Evolutionary conservation across 1,284 basidiomycete genomes (phyloP).

Genomic region (Puccinia polysora): DNA sequence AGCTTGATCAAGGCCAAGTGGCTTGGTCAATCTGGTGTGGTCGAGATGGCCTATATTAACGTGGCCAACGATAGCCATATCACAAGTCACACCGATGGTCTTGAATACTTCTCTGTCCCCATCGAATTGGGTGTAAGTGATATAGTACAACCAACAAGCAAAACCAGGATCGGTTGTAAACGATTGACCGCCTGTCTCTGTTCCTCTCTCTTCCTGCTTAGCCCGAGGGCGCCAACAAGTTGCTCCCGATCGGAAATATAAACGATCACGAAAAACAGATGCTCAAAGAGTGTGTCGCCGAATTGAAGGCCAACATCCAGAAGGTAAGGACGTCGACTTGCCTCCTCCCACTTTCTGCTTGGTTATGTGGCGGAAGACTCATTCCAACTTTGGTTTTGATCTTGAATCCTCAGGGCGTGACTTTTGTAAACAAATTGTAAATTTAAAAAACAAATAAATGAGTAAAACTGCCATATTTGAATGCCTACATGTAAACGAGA

Average conservation of each 20-base stretch:
- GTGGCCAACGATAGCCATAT: constrained; percentile 36
- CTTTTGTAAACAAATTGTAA: constrained; percentile 40
- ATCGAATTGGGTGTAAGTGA: constrained; percentile 76
- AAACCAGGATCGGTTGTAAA: neutral
- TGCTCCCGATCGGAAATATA: constrained; percentile 31
- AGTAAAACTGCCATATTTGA: no score
- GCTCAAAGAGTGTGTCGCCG: constrained; percentile 35
- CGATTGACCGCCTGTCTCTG: neutral
- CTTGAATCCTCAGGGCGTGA: constrained; percentile 18
- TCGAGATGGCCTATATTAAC: constrained; percentile 41
- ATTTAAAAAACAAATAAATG: no score
- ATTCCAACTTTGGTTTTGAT: neutral
- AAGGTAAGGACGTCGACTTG: constrained; percentile 8
- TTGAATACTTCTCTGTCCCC: constrained; percentile 83
- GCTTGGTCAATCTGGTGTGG: constrained; percentile 36
- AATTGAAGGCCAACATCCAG: constrained; percentile 37
- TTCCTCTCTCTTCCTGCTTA: neutral
- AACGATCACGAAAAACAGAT: constrained; percentile 33
- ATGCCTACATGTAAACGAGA: no score
- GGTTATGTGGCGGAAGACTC: no score
- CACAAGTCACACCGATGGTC: constrained; percentile 52
- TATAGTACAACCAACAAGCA: constrained; percentile 28
- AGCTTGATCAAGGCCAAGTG: constrained; percentile 43
- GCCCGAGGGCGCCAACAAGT: constrained; percentile 33
- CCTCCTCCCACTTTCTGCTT: neutral